Evolutionary conservation across 768 basidiomycete genomes (phyloP), one percentile per base, ranked within the genome.

Genomic region (Wakefieldia striispora): DNA sequence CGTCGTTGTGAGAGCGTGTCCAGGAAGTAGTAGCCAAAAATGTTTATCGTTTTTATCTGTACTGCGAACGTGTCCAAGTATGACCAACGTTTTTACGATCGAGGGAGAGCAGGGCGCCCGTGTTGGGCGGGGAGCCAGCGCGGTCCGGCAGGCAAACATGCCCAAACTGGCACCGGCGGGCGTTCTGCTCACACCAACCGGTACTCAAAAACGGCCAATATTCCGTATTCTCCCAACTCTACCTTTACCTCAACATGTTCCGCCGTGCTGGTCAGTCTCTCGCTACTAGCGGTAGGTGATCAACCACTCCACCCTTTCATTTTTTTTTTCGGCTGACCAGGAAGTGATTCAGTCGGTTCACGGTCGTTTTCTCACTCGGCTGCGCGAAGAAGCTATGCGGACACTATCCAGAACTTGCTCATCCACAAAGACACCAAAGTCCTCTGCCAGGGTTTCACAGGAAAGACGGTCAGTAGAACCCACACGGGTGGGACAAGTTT

Each of bases 391-490:
- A 83, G 81, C 62, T 98, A 98, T 69, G 91, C 86, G 47, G 88
- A 89, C 65, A 94, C 92, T 42, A 86, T 94, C 65, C 76, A 80
- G 66, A 99, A 97, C 75, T 82, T 99, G 56, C 83, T 86, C 60
- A 88, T 99, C 62, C 82, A 91, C 72, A 91, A 91, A 65, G 91
- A 98, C 70, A 97, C 97, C 58, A 94, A 84, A 71, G 95, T 99
- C 39, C 74, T 78, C 84, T 56, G 93, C 86, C 70, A 97, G 93
- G 71, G 92, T 83, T 82, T 94, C 61, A 97, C 94, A 12, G 95
- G 95, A 67, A 97, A 97, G 84, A 97, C 93, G 50, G 95, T 91
- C 58, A 58, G 82, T 45, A 38, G 37, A 26, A 4, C 21, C 14
- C 17, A 33, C 45, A 40, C 12, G 27, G 8, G 11, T 14, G 39